These are phyloP conservation scores for Populus hybrid DNA, from an alignment of 441 rosid genomes.

Conservation along the genomic window DNA sequence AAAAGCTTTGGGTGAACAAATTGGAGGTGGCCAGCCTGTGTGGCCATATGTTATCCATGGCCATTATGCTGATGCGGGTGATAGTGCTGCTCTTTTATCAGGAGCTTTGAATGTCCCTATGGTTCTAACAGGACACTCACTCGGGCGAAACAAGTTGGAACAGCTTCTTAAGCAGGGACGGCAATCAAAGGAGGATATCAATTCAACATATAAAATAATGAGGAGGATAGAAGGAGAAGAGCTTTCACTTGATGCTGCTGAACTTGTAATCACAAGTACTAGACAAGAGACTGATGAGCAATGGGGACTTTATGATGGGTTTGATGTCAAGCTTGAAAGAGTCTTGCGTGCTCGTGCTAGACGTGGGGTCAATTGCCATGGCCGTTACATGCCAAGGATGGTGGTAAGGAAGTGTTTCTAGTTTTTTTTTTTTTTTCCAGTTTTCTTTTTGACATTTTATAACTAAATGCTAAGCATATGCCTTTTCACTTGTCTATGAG, in stretches of 20 bases:
- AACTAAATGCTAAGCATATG: too few species aligned
- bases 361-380: slow-evolving; percentile 93
- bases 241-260: slow-evolving; percentile 94
- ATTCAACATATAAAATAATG: slow-evolving; percentile 86
- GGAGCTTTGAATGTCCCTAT: slow-evolving; percentile 97
- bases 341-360: slow-evolving; percentile 93
- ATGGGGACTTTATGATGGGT: slow-evolving; percentile 99
- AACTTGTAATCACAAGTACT: slow-evolving; percentile 94
- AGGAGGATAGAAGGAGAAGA: slow-evolving; percentile 96
- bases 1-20: slow-evolving; percentile 81
- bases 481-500: too few species aligned
- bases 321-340: slow-evolving; percentile 94
- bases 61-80: slow-evolving; percentile 98
- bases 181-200: slow-evolving; percentile 86
- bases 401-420: slow-evolving; percentile 47
- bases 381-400: slow-evolving; percentile 97
- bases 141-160: slow-evolving; percentile 95
- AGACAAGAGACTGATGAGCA: slow-evolving; percentile 95
- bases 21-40: slow-evolving; percentile 76
- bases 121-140: slow-evolving; percentile 97
- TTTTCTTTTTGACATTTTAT: too few species aligned
- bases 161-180: slow-evolving; percentile 95
- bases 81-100: slow-evolving; percentile 84
- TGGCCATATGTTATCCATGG: slow-evolving; percentile 98
- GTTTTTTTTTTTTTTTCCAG: too few species aligned